phyloP scores from a whole-genome alignment of 805 yeast species.

The Metschnikowia drakensbergensis region DNA sequence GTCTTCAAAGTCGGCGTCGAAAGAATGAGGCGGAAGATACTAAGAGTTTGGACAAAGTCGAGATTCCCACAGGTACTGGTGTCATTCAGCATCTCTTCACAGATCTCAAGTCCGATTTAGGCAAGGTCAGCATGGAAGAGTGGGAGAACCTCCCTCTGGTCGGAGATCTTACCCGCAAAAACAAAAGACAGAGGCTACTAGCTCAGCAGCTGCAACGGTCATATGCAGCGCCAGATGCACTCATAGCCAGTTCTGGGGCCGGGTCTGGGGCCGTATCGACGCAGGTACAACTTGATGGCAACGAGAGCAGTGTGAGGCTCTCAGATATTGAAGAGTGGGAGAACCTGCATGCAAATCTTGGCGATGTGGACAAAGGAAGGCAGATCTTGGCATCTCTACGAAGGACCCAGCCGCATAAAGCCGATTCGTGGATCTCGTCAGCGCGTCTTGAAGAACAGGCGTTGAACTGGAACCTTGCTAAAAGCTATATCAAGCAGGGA shows the following conservation, averaged over 20 bases:
- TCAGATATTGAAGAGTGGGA: conserved; percentile 17
- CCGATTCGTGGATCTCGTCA: conserved; percentile 83
- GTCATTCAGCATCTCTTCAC: conserved; percentile 50
- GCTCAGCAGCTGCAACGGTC: conserved; percentile 61
- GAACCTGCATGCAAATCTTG: conserved; percentile 6
- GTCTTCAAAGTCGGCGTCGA: conserved; percentile 28
- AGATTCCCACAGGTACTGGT: conserved; percentile 15
- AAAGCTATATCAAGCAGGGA: conserved; percentile 64
- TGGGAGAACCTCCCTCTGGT: conserved; percentile 88
- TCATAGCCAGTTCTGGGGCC: conserved; percentile 36
- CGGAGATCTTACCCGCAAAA: conserved; percentile 76
- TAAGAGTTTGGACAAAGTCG: conserved; percentile 2
- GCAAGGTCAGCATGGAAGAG: conserved; percentile 57
- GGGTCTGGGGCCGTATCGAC: conserved; percentile 12
- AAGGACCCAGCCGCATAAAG: conserved; percentile 64
- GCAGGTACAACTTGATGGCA: not conserved
- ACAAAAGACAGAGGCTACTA: conserved; percentile 65
- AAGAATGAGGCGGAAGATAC: conserved; percentile 10
- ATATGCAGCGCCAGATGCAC: conserved; percentile 79
- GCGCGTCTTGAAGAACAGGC: conserved; percentile 74
- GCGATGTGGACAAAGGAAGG: conserved; percentile 44
- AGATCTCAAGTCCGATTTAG: conserved; percentile 62
- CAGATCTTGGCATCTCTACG: conserved; percentile 63
- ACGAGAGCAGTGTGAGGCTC: conserved; percentile 2
- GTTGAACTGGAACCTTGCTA: conserved; percentile 53